phyloP scores from a whole-genome alignment of 176 grass and related monocot species.

The Eragrostis curvula region DNA sequence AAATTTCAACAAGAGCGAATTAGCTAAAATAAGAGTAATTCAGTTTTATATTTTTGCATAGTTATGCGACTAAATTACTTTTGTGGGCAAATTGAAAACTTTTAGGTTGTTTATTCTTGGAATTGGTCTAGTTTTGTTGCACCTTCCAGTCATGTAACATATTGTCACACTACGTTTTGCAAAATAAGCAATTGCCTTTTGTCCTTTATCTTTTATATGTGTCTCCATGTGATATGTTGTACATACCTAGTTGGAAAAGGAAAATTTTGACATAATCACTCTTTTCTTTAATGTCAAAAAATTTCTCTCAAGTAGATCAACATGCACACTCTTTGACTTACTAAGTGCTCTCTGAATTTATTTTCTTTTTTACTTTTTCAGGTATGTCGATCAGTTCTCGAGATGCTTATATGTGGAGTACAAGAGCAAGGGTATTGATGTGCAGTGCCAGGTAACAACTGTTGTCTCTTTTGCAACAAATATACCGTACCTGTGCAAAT shows the following conservation, averaged over 20 bases:
- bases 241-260: neutral
- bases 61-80: neutral
- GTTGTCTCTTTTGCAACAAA: slow-evolving; percentile 14
- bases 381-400: slow-evolving; percentile 90
- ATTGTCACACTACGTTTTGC: neutral
- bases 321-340: neutral
- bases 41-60: neutral
- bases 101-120: neutral
- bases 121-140: neutral
- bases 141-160: neutral
- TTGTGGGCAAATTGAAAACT: neutral
- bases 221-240: neutral
- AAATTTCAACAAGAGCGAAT: neutral
- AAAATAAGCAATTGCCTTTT: slow-evolving; percentile 10
- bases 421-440: slow-evolving; percentile 93
- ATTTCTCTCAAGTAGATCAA: neutral
- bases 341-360: neutral
- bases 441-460: slow-evolving; percentile 82
- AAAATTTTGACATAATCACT: neutral
- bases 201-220: neutral
- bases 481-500: neutral
- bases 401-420: slow-evolving; percentile 91
- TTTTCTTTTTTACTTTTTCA: slow-evolving; percentile 30
- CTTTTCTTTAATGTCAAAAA: neutral
- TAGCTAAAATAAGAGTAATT: neutral